Percentiles rank a stretch among this genome's conserved stretches.
Evolutionary conservation across 228 moss, liverwort and hornwort genomes (phyloP).

Genomic region (Sphagnum fallax): DNA sequence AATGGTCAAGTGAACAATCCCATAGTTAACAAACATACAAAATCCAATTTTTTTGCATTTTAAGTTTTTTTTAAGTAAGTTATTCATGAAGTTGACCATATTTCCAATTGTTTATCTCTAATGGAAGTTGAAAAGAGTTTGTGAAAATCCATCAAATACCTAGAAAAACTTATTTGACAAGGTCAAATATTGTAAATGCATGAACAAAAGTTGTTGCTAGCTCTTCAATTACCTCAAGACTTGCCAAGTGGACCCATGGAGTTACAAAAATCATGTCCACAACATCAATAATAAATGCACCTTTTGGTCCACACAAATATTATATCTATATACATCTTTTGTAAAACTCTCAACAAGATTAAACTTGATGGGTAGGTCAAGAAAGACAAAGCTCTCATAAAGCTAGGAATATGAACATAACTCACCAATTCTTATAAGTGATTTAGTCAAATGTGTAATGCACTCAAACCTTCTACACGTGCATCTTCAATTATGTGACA

Average conservation of each 20-base stretch:
- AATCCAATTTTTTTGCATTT: too few species aligned
- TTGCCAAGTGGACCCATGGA: constrained; percentile 18
- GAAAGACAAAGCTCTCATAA: neutral
- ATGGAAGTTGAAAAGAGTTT: too few species aligned
- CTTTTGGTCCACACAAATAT: too few species aligned
- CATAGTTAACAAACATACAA: too few species aligned
- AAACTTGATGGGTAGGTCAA: too few species aligned
- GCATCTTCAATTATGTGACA: constrained; percentile 50
- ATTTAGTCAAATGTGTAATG: constrained; percentile 25
- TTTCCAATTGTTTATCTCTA: neutral
- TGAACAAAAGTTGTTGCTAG: constrained; percentile 29
- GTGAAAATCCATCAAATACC: too few species aligned
- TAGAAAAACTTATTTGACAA: constrained; percentile 56
- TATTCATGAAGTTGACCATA: too few species aligned
- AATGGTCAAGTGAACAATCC: too few species aligned
- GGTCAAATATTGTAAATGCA: constrained; percentile 65
- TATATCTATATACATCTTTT: too few species aligned
- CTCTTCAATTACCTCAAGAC: constrained; percentile 26
- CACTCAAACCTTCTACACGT: constrained; percentile 63
- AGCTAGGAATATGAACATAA: neutral
- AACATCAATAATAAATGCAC: neutral
- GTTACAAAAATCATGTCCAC: too few species aligned
- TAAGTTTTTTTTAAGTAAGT: too few species aligned
- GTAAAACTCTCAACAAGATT: too few species aligned
- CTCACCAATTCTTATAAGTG: constrained; percentile 22